These are phyloP conservation scores for Astrothelium macrocarpum DNA, from an alignment of 495 filamentous ascomycete genomes.

Conservation along the genomic window DNA sequence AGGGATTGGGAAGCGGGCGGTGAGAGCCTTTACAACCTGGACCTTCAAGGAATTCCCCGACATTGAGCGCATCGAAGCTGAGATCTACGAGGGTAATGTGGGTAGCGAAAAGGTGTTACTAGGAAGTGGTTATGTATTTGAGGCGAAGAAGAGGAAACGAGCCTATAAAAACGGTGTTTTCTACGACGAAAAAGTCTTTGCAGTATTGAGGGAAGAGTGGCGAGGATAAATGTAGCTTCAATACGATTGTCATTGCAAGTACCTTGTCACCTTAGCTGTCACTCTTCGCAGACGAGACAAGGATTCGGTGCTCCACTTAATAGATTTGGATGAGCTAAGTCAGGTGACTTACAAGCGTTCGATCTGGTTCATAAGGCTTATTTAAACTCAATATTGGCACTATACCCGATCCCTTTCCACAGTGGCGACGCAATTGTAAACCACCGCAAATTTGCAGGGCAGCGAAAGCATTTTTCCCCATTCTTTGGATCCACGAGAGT, in stretches of 20 bases:
- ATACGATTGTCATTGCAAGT: neutral
- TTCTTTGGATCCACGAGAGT: too few relatives aligned
- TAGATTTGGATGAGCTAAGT: too few relatives aligned
- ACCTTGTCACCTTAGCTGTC: too few relatives aligned
- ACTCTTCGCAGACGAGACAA: too few relatives aligned
- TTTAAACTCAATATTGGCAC: too few relatives aligned
- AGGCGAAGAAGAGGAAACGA: slow-evolving; percentile 22
- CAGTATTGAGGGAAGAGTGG: slow-evolving; percentile 13
- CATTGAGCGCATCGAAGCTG: slow-evolving; percentile 17
- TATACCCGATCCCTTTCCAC: too few relatives aligned
- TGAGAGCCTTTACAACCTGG: slow-evolving; percentile 24
- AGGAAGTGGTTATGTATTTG: slow-evolving; percentile 25
- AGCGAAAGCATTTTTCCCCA: too few relatives aligned
- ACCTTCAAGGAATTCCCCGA: slow-evolving; percentile 19
- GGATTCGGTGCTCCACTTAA: too few relatives aligned
- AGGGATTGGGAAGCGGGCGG: slow-evolving; percentile 21
- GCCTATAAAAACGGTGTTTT: slow-evolving; percentile 25
- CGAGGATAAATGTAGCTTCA: neutral
- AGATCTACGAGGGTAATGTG: slow-evolving; percentile 20
- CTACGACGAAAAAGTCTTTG: slow-evolving; percentile 16
- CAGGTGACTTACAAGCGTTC: too few relatives aligned
- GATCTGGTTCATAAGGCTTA: too few relatives aligned
- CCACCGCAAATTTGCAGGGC: too few relatives aligned
- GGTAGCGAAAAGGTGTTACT: slow-evolving; percentile 22
- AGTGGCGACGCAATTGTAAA: too few relatives aligned